phyloP scores from a whole-genome alignment of 2,329 filamentous ascomycete species.

The Trichoderma sp. region DNA sequence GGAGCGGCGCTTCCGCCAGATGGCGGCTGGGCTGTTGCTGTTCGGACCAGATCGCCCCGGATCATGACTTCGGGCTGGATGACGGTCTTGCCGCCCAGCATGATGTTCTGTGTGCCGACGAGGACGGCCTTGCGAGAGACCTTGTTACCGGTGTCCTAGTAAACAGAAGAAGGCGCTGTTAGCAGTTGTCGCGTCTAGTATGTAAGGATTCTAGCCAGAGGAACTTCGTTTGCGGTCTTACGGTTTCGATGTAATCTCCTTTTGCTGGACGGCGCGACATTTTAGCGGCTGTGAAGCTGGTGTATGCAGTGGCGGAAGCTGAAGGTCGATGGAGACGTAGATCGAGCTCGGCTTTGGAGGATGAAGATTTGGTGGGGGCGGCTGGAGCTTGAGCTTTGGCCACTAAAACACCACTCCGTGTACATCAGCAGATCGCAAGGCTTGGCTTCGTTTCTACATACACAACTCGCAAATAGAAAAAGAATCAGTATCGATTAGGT shows the following conservation, averaged over 20 bases:
- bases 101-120: conserved; percentile 96
- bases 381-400: conserved; percentile 26
- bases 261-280: conserved; percentile 81
- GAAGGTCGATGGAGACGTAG: not conserved
- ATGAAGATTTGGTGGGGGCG: not conserved
- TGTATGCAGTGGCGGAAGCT: not conserved
- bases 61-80: conserved; percentile 96
- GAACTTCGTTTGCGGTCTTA: conserved; percentile 45
- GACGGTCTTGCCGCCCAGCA: conserved; percentile 92
- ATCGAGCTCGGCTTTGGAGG: not conserved
- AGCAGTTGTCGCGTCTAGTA: conserved; percentile 13
- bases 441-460: not conserved
- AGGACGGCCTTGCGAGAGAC: conserved; percentile 90
- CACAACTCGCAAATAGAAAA: not conserved
- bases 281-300: conserved; percentile 34
- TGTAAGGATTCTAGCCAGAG: not conserved
- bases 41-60: conserved; percentile 80
- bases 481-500: not conserved
- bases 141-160: conserved; percentile 95
- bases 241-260: conserved; percentile 96
- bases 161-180: conserved; percentile 3
- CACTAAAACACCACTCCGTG: not conserved
- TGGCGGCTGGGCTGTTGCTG: conserved; percentile 49
- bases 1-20: conserved; percentile 44
- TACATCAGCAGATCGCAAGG: not conserved